Evolutionary conservation across 495 filamentous ascomycete genomes (phyloP).

Genomic region (Apodospora peruviana): DNA sequence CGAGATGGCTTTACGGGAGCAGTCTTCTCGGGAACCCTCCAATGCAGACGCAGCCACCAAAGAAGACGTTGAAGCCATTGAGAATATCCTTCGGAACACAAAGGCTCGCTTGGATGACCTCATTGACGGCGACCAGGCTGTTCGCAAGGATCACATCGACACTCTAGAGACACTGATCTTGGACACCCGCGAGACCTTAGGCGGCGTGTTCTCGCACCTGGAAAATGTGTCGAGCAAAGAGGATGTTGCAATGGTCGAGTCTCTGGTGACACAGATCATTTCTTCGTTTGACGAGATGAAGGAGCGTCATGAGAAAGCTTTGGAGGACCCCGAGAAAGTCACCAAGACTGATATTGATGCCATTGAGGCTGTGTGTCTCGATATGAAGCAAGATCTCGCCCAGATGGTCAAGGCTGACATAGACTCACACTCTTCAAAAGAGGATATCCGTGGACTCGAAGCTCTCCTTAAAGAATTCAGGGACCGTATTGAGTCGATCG

Average conservation of each 20-base stretch:
- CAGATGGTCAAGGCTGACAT: constrained; percentile 63
- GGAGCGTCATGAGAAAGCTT: constrained; percentile 54
- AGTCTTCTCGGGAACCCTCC: constrained; percentile 22
- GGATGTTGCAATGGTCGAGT: constrained; percentile 69
- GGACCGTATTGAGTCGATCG: constrained; percentile 60
- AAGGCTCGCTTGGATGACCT: constrained; percentile 79
- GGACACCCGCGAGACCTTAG: constrained; percentile 65
- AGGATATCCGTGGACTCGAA: constrained; percentile 46
- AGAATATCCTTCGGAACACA: constrained; percentile 77
- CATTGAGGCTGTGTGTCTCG: constrained; percentile 69
- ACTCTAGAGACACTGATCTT: constrained; percentile 62
- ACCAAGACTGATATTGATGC: constrained; percentile 75
- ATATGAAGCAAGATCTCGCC: constrained; percentile 70
- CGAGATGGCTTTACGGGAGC: constrained; percentile 19
- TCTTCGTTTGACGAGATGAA: constrained; percentile 72
- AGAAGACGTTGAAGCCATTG: constrained; percentile 83
- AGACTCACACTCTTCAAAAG: constrained; percentile 59
- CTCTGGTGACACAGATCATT: constrained; percentile 69
- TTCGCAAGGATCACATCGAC: constrained; percentile 71
- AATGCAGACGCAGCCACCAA: constrained; percentile 45
- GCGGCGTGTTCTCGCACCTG: constrained; percentile 50
- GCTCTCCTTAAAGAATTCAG: constrained; percentile 64
- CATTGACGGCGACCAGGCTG: constrained; percentile 54
- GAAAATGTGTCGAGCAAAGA: constrained; percentile 66
- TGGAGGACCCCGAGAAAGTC: constrained; percentile 58